Conservation (phyloP, 2,329 filamentous ascomycete species). For the Fusarium sp. region DNA sequence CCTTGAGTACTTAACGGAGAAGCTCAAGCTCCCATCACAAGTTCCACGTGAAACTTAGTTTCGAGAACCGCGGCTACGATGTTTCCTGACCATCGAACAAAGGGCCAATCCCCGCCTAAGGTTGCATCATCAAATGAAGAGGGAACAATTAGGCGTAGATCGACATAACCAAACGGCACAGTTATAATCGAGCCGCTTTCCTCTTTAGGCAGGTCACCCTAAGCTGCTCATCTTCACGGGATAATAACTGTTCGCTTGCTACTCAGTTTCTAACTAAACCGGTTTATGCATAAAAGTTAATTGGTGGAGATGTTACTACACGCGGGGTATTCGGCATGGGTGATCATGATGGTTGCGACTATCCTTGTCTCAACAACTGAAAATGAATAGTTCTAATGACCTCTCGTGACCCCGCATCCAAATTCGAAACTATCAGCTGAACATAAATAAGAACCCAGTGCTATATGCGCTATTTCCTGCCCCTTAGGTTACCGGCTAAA, state of each 20-base stretch:
- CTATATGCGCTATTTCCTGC: too few species aligned
- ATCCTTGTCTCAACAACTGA: background rate
- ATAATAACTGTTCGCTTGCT: background rate
- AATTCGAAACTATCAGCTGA: too few species aligned
- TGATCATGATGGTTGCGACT: background rate
- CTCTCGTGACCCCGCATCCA: too few species aligned
- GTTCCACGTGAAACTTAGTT: background rate
- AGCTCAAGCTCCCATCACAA: background rate
- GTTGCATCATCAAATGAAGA: background rate
- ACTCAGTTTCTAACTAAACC: too few species aligned
- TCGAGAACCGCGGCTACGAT: background rate
- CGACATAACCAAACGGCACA: background rate
- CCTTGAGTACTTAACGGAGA: background rate
- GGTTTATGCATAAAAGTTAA: too few species aligned
- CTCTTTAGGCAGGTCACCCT: background rate
- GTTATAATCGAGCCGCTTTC: background rate
- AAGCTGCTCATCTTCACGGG: too few species aligned
- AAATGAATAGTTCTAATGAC: background rate
- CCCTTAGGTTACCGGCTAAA: too few species aligned
- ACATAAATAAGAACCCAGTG: too few species aligned
- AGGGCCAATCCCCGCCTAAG: background rate
- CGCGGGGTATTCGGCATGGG: background rate
- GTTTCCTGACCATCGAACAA: background rate
- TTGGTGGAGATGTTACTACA: background rate
- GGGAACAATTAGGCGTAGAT: background rate